These are phyloP conservation scores for Lactifluus subvellereus DNA, from an alignment of 768 basidiomycete genomes.

Conservation along the genomic window DNA sequence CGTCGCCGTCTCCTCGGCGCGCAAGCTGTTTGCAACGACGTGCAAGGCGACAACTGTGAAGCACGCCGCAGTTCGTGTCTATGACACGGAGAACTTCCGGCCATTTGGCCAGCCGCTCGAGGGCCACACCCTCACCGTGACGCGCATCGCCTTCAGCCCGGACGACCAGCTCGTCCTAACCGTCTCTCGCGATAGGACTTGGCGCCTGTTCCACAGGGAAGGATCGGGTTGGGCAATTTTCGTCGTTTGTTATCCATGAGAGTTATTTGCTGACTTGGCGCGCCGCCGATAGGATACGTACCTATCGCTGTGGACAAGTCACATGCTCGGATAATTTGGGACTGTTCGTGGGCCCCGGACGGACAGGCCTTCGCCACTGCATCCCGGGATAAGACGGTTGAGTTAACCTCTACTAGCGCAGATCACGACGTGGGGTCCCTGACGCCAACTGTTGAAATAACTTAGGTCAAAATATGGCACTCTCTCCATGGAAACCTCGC, in stretches of 20 bases:
- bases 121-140: slow-evolving; percentile 88
- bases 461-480: slow-evolving; percentile 82
- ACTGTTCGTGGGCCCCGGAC: slow-evolving; percentile 80
- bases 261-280: not conserved
- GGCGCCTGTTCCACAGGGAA: slow-evolving; percentile 66
- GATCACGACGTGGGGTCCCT: not conserved
- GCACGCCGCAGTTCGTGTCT: slow-evolving; percentile 85
- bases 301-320: slow-evolving; percentile 71
- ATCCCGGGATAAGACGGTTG: slow-evolving; percentile 89
- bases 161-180: slow-evolving; percentile 75
- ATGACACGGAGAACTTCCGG: slow-evolving; percentile 66
- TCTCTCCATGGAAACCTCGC: slow-evolving; percentile 28
- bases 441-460: not conserved
- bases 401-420: slow-evolving; percentile 19
- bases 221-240: slow-evolving; percentile 35
- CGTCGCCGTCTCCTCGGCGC: slow-evolving; percentile 66
- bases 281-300: slow-evolving; percentile 42
- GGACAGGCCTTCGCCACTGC: slow-evolving; percentile 85
- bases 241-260: not conserved
- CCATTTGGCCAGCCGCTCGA: slow-evolving; percentile 63
- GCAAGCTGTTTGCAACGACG: slow-evolving; percentile 73
- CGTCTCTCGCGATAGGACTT: slow-evolving; percentile 88
- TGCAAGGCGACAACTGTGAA: slow-evolving; percentile 85
- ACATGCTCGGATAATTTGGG: slow-evolving; percentile 93
- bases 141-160: slow-evolving; percentile 83